Evolutionary conservation across 352 stramenopile species (phyloP).

Genomic region (Aphanomyces cochlioides): DNA sequence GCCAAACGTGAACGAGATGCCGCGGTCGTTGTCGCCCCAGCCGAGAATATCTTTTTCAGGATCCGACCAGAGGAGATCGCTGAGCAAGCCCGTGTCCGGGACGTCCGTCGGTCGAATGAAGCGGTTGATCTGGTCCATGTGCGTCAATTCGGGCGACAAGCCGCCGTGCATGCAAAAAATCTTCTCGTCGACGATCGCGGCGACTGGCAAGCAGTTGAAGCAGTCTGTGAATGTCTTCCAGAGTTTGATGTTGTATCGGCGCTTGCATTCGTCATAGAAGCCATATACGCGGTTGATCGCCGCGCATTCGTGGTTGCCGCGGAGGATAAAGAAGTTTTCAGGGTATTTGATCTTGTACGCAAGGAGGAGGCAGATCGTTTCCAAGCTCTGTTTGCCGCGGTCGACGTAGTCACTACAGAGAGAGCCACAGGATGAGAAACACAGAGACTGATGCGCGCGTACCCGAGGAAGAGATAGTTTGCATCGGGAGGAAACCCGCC

Average conservation of each 20-base stretch:
- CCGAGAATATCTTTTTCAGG: conserved; percentile 80
- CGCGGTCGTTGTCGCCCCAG: conserved; percentile 95
- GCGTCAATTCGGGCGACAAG: conserved; percentile 92
- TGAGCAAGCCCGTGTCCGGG: conserved; percentile 67
- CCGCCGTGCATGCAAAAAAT: conserved; percentile 98
- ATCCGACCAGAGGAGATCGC: conserved; percentile 84
- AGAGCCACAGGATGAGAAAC: not conserved
- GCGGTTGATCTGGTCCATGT: conserved; percentile 93
- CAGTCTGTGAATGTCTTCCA: conserved; percentile 95
- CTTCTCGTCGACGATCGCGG: conserved; percentile 93
- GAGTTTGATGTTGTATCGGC: conserved; percentile 87
- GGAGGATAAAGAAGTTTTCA: conserved; percentile 96
- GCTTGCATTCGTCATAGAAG: conserved; percentile 99
- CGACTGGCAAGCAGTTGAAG: conserved; percentile 98
- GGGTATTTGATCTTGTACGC: conserved; percentile 99
- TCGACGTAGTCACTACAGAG: conserved; percentile 49
- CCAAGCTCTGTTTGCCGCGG: conserved; percentile 91
- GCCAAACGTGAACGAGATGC: conserved; percentile 98
- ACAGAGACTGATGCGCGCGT: conserved; percentile 14
- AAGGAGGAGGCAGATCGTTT: conserved; percentile 97
- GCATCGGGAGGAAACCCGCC: conserved; percentile 84
- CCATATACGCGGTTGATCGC: conserved; percentile 98
- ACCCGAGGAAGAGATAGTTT: conserved; percentile 31
- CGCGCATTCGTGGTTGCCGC: conserved; percentile 98
- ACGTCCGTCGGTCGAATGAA: conserved; percentile 77